Conservation (phyloP, 2,329 filamentous ascomycete species). For the Chalaropsis thielavioides region DNA sequence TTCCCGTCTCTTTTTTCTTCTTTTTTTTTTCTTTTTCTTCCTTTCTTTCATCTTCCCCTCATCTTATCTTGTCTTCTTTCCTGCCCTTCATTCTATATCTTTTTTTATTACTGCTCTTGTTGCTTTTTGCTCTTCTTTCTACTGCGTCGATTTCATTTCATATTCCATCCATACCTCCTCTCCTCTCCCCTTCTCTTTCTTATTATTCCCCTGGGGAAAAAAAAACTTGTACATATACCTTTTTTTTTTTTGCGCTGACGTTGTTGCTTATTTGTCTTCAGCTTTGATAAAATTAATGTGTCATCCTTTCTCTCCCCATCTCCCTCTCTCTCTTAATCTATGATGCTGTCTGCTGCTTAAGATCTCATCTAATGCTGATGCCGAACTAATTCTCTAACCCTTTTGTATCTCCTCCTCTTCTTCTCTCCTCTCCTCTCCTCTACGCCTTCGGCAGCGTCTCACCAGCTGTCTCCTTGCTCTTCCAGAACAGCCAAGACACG, state of each 20-base stretch:
- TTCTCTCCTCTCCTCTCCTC: not conserved
- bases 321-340: not conserved
- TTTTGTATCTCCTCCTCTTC: not conserved
- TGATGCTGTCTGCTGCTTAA: not conserved
- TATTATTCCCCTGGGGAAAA: slow-evolving; percentile 8
- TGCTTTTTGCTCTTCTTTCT: not conserved
- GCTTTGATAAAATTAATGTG: not conserved
- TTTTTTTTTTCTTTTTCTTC: slow-evolving; percentile 2
- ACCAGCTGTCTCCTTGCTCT: slow-evolving; percentile 17
- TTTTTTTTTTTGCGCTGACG: slow-evolving; percentile 1
- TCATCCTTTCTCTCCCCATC: not conserved
- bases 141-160: not conserved
- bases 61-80: slow-evolving; percentile 1
- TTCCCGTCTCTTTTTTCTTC: not conserved
- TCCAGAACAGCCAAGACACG: slow-evolving; percentile 26
- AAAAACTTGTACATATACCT: slow-evolving; percentile 6
- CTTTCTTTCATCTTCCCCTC: not conserved
- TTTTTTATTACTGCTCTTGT: not conserved
- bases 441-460: not conserved
- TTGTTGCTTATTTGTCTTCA: slow-evolving; percentile 1
- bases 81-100: slow-evolving; percentile 2
- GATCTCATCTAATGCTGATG: not conserved
- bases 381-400: not conserved
- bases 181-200: not conserved
- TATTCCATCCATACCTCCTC: slow-evolving; percentile 2